phyloP scores from a whole-genome alignment of 345 rosid genomes.

The Brassica carinata region DNA sequence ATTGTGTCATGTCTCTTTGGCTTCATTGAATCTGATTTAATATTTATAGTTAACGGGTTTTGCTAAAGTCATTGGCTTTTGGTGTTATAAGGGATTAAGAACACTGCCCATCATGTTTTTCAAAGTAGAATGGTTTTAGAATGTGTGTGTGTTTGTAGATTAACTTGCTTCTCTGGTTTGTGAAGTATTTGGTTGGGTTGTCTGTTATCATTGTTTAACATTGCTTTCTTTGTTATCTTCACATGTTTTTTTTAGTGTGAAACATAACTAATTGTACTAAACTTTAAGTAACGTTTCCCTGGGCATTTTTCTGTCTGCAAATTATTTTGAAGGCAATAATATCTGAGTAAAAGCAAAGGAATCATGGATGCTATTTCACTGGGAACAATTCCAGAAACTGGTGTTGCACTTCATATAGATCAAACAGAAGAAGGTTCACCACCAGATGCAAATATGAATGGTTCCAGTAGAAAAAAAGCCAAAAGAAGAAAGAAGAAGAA shows the following conservation, averaged over 20 bases:
- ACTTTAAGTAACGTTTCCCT: slow-evolving; percentile 2
- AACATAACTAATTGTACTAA: not conserved
- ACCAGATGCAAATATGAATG: not conserved
- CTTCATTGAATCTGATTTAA: not conserved
- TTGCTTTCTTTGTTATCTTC: not conserved
- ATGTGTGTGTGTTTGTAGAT: not conserved
- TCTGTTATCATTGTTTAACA: not conserved
- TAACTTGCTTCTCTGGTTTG: not conserved
- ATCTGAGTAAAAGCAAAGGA: not conserved
- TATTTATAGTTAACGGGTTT: not conserved
- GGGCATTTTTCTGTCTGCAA: slow-evolving; percentile 8
- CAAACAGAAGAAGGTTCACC: not conserved
- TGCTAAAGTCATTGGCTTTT: not conserved
- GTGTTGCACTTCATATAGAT: not conserved
- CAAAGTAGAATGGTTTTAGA: not conserved
- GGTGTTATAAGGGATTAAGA: not conserved
- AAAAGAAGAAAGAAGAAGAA: slow-evolving; percentile 21
- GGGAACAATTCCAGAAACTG: slow-evolving; percentile 9
- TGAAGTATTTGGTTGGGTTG: not conserved
- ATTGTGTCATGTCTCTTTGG: not conserved
- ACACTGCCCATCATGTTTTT: not conserved
- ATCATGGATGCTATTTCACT: slow-evolving; percentile 23
- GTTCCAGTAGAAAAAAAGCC: not conserved
- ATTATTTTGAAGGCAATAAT: not conserved
- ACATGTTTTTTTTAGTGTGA: not conserved